These are phyloP conservation scores for Pleurotus pulmonarius DNA, from an alignment of 768 basidiomycete genomes.

Conservation along the genomic window DNA sequence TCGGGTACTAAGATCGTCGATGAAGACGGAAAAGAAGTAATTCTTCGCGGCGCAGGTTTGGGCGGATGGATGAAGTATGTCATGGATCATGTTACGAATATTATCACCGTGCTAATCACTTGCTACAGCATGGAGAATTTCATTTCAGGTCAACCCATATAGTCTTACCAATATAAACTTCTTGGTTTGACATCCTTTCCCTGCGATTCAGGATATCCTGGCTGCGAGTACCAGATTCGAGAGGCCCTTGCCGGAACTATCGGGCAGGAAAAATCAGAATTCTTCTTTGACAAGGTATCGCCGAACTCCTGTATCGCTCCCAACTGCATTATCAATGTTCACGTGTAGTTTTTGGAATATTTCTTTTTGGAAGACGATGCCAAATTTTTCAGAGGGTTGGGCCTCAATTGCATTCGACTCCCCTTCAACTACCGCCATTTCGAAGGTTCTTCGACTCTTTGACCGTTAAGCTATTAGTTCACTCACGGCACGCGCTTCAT, in stretches of 20 bases:
- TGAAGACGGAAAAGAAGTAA: slow-evolving; percentile 48
- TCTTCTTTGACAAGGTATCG: slow-evolving; percentile 80
- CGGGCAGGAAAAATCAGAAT: slow-evolving; percentile 64
- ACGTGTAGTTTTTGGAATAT: slow-evolving; percentile 68
- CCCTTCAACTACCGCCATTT: slow-evolving; percentile 76
- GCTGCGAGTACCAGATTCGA: slow-evolving; percentile 78
- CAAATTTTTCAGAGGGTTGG: slow-evolving; percentile 71
- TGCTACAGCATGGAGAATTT: slow-evolving; percentile 69
- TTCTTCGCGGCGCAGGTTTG: slow-evolving; percentile 68
- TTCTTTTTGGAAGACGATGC: slow-evolving; percentile 80
- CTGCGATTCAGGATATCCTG: slow-evolving; percentile 34
- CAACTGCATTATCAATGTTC: neutral
- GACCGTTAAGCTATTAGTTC: too few species aligned
- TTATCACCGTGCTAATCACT: neutral
- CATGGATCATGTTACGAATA: slow-evolving; percentile 17
- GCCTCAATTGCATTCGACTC: slow-evolving; percentile 76
- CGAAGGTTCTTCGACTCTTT: slow-evolving; percentile 27
- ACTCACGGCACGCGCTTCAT: neutral
- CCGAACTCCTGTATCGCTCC: neutral
- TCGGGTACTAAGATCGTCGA: slow-evolving; percentile 60
- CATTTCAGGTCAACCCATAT: slow-evolving; percentile 47
- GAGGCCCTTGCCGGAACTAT: slow-evolving; percentile 65
- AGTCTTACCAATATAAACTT: neutral
- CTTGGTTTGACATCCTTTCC: too few species aligned
- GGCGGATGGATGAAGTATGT: slow-evolving; percentile 80